These are phyloP conservation scores for Thermothelomyces thermophilus DNA, from an alignment of 2,329 filamentous ascomycete genomes.

Conservation along the genomic window DNA sequence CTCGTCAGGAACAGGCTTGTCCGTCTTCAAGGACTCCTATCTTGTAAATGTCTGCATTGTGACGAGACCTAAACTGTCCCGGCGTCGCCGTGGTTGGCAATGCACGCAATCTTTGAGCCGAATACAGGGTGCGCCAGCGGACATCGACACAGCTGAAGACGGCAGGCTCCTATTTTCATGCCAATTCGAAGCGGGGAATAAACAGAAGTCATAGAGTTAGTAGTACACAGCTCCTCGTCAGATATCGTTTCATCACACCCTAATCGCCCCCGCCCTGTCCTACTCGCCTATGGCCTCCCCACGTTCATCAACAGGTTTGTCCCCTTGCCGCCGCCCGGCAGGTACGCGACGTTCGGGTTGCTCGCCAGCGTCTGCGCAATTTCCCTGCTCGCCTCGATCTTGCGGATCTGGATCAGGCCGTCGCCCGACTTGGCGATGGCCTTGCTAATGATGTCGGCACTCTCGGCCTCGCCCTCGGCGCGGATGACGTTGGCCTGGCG, in stretches of 20 bases:
- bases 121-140: too few relatives aligned
- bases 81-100: too few relatives aligned
- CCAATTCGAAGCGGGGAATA: conserved; percentile 24
- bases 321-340: conserved; percentile 70
- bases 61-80: too few relatives aligned
- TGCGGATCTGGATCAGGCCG: conserved; percentile 88
- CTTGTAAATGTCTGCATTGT: too few relatives aligned
- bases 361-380: conserved; percentile 82
- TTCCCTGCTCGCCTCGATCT: conserved; percentile 94
- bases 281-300: conserved; percentile 32
- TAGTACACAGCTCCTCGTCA: conserved; percentile 22
- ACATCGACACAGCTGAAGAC: too few relatives aligned
- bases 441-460: conserved; percentile 88
- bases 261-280: not conserved
- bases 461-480: conserved; percentile 95
- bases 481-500: conserved; percentile 97
- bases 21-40: too few relatives aligned
- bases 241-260: conserved; percentile 6
- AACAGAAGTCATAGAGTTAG: conserved; percentile 21
- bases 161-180: conserved; percentile 16
- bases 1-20: too few relatives aligned
- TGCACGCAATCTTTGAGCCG: too few relatives aligned
- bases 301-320: conserved; percentile 51
- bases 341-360: conserved; percentile 94
- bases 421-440: conserved; percentile 90